Conservation (phyloP, 805 yeast species). For the Dipodascus geniculatus region DNA sequence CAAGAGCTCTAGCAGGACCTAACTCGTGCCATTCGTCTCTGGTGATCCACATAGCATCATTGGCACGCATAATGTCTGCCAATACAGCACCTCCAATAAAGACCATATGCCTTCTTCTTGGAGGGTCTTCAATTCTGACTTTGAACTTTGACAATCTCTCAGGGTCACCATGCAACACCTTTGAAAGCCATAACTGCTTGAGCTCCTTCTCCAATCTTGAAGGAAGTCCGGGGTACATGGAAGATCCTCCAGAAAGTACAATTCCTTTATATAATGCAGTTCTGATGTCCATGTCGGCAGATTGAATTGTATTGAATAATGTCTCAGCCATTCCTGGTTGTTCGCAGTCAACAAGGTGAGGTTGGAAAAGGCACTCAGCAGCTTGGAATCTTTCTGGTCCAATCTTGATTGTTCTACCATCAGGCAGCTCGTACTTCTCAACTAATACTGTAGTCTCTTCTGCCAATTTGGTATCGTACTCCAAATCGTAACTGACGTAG, state of each 20-base stretch:
- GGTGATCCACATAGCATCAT: constrained; percentile 95
- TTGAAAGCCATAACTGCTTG: constrained; percentile 90
- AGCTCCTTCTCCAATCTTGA: constrained; percentile 90
- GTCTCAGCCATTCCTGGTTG: constrained; percentile 95
- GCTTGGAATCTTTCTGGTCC: constrained; percentile 96
- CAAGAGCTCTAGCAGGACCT: constrained; percentile 64
- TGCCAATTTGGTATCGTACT: constrained; percentile 75
- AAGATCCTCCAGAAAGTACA: constrained; percentile 93
- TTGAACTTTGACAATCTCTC: constrained; percentile 74
- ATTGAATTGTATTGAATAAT: constrained; percentile 81
- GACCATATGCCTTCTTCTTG: constrained; percentile 97
- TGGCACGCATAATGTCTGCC: constrained; percentile 96
- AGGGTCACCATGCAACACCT: constrained; percentile 79
- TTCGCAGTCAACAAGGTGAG: constrained; percentile 86
- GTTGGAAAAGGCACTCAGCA: constrained; percentile 95
- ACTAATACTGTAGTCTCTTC: constrained; percentile 93
- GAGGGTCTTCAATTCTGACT: constrained; percentile 96
- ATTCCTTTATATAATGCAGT: constrained; percentile 81
- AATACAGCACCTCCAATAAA: constrained; percentile 97
- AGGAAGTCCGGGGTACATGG: constrained; percentile 98
- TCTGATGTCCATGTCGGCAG: constrained; percentile 91
- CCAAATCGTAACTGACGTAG: constrained; percentile 89
- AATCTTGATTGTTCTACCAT: constrained; percentile 85
- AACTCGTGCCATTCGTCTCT: constrained; percentile 97
- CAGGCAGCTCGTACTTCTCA: constrained; percentile 87